Base-by-base conservation (phyloP, 2,329 filamentous ascomycete genomes). In the Herpotrichia juniperi region DNA sequence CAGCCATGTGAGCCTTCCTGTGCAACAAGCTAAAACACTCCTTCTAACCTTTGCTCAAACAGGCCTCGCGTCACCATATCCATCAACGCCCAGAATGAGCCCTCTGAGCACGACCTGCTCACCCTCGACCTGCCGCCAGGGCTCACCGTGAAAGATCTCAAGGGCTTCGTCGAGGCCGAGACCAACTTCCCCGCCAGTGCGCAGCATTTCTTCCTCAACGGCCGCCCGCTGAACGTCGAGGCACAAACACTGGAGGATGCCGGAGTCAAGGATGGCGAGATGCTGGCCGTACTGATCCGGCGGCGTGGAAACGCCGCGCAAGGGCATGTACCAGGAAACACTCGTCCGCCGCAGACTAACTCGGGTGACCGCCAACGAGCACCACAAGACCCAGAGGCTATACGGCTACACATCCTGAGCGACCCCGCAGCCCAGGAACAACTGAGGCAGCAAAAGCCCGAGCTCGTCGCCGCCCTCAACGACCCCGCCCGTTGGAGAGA, bases 141-240 rank as follows among this genome's bases (percentile, higher is more conserved):
- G 66, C 91, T 94, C 81, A 91, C 90, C 42, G 77, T 97, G 63
- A 87, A 87, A 66, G 88, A 91, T 47, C 84, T 99, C 61, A 96
- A 96, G 75, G 89, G 87, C 69, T 90, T 91, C 69, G 89, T 99
- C 70, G 86, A 94, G 72, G 89, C 87, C 74, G 93, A 97, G 76
- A 88, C 88, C 43, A 80, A 81, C 64, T 87, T 96, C 62, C 85
- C 89, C 24, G 83, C 86, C 16, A 79, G 81, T 39, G 82, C 88
- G 42, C 92, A 97, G 74, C 87, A 91, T 69, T 87, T 97, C 69
- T 96, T 94, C 76, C 89, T 93, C 78, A 96, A 97, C 73, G 94
- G 93, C 59, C 84, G 86, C 59, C 84, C 93, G 35, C 85, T 99
- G 49, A 83, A 80, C 61, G 87, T 92, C 74, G 88, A 93, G 65